Conservation (phyloP, 768 basidiomycete species). For the Lactifluus subvellereus region DNA sequence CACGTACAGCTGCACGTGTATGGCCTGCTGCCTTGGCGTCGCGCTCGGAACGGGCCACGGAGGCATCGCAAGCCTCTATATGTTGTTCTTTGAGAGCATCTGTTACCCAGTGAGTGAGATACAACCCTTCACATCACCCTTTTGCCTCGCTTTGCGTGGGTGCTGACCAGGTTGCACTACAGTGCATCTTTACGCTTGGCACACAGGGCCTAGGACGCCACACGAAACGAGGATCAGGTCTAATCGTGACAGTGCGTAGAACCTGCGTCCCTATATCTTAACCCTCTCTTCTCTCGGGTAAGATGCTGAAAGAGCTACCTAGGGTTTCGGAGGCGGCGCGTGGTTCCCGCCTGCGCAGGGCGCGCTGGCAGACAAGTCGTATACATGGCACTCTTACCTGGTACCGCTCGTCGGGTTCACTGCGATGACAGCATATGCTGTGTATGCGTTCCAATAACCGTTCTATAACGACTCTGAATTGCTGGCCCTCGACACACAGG, state of each 20-base stretch:
- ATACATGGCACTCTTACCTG: slow-evolving; percentile 50
- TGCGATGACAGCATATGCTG: slow-evolving; percentile 51
- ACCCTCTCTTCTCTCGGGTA: not conserved
- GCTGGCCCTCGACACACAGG: slow-evolving; percentile 28
- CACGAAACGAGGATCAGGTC: slow-evolving; percentile 55
- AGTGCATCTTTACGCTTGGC: slow-evolving; percentile 59
- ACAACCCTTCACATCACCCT: not conserved
- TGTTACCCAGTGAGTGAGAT: too few species aligned
- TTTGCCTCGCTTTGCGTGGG: not conserved
- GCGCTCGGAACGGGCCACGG: slow-evolving; percentile 47
- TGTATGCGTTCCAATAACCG: slow-evolving; percentile 33
- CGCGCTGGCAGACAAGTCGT: slow-evolving; percentile 44
- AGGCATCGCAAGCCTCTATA: slow-evolving; percentile 56
- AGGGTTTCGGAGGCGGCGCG: slow-evolving; percentile 59
- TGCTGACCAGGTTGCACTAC: not conserved
- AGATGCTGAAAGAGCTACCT: not conserved
- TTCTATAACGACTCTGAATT: not conserved
- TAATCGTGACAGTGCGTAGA: slow-evolving; percentile 51
- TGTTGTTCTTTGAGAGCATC: slow-evolving; percentile 38
- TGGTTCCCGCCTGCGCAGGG: slow-evolving; percentile 63
- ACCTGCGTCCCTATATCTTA: not conserved
- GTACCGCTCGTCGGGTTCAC: slow-evolving; percentile 55
- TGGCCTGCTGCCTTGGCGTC: slow-evolving; percentile 45
- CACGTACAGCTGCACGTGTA: slow-evolving; percentile 45
- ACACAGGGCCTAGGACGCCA: slow-evolving; percentile 58